Base-by-base conservation (phyloP, 2,329 filamentous ascomycete species). In the Pestalotiopsis sp. region DNA sequence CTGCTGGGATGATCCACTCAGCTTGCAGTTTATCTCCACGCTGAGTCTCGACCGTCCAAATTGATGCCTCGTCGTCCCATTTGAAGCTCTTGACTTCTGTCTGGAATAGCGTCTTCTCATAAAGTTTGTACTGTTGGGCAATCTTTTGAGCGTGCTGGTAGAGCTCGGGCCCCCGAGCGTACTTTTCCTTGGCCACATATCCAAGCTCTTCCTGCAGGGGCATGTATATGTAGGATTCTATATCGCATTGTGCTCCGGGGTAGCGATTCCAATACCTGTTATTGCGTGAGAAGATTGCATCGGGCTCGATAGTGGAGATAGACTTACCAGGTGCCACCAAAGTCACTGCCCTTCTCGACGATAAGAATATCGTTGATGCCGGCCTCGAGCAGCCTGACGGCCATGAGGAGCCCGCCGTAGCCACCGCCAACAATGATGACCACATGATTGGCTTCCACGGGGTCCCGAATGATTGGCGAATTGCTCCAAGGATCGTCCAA, bases 141-240 rank as follows among this genome's bases (percentile, higher is more conserved):
- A 85, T 80, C 12, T 75, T 75, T 11, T 81, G 74, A 4, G 78
- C 77, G 72, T 86, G 80, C 61, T 75, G 72, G 4, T 80, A 76
- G 20, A 85, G 68, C 71, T 85, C 84, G 11, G 75, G 72, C 1
- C 80, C 83, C 6, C 73, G 73, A 0, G 80, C 77, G 69, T 85
- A 86, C 66, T 81, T 81, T 49, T 83, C 76, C 6, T 76, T 80
- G 0, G 84, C 84, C 73, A 85, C 81, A 70, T 85, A 86, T 2
- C 79, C 79, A 11, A 79, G 83, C 72, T 86, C 84, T 68, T 86
- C 84, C 3, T 85, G 75, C 17, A 84, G 71, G 25, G 84, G 83
- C 71, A 86, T 74, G 69, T 86, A 86, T 52, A 79, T 78, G 70
- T 84, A 86, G 58, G 77, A 79, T 70, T 86, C 84, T 12, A 85